Evolutionary conservation across 2,329 filamentous ascomycete species (phyloP).

Genomic region (Monilinia fructicola): DNA sequence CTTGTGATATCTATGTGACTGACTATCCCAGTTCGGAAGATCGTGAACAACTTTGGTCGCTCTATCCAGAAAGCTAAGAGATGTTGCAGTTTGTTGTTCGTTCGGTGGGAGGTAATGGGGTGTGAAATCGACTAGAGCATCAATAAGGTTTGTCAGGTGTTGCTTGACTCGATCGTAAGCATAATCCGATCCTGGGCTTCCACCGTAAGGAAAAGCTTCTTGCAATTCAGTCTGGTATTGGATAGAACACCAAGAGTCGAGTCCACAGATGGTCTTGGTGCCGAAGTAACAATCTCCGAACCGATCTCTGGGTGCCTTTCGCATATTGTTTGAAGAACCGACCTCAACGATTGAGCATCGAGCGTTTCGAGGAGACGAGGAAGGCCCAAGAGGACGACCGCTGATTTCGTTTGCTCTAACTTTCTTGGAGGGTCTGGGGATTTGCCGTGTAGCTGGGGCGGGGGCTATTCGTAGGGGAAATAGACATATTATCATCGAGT

Average conservation of each 20-base stretch:
- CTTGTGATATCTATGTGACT: conserved; percentile 87
- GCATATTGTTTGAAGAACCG: conserved; percentile 86
- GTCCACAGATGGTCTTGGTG: conserved; percentile 81
- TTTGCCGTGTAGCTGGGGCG: conserved; percentile 65
- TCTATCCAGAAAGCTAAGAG: conserved; percentile 82
- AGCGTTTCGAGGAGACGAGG: conserved; percentile 90
- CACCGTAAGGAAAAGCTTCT: conserved; percentile 79
- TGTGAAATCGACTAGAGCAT: conserved; percentile 90
- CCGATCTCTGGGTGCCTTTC: conserved; percentile 84
- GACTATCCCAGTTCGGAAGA: conserved; percentile 87
- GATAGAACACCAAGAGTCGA: conserved; percentile 77
- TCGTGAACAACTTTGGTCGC: conserved; percentile 88
- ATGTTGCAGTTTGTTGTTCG: conserved; percentile 79
- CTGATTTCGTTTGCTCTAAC: conserved; percentile 63
- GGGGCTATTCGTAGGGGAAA: conserved; percentile 86
- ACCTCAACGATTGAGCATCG: conserved; percentile 78
- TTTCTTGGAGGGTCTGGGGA: conserved; percentile 66
- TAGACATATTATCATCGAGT: conserved; percentile 81
- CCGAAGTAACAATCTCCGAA: conserved; percentile 77
- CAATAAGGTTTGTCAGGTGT: conserved; percentile 74
- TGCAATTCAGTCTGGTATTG: conserved; percentile 77
- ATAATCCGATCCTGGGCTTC: conserved; percentile 84
- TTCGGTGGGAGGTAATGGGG: conserved; percentile 92
- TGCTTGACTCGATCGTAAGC: conserved; percentile 91
- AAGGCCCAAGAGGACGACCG: conserved; percentile 64